A percentile compares a stretch with the other conserved stretches of the same genome.
phyloP scores from a whole-genome alignment of 2,329 filamentous ascomycete species.

The Penicillium corylophilum region DNA sequence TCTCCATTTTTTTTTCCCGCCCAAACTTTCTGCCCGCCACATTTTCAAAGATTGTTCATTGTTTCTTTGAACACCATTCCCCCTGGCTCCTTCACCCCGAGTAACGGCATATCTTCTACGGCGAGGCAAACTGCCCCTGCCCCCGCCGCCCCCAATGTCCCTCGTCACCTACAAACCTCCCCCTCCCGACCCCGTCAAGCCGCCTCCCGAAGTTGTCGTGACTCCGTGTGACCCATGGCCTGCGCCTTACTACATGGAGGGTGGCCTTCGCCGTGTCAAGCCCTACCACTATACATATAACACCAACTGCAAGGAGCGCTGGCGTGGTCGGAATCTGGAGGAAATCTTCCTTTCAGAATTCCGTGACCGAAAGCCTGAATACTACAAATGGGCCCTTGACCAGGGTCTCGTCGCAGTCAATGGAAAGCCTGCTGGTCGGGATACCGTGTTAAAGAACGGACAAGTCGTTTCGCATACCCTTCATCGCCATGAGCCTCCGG shows the following conservation, averaged over 20 bases:
- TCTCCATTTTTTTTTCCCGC: slow-evolving; percentile 12
- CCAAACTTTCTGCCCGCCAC: slow-evolving; percentile 9
- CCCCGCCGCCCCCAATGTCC: slow-evolving; percentile 39
- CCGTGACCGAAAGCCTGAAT: slow-evolving; percentile 78
- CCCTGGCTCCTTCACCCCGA: slow-evolving; percentile 41
- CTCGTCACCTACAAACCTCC: slow-evolving; percentile 32
- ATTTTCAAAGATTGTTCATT: slow-evolving; percentile 7
- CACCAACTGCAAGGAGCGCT: slow-evolving; percentile 69
- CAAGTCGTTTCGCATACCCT: slow-evolving; percentile 89
- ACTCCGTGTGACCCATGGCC: slow-evolving; percentile 50
- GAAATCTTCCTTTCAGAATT: slow-evolving; percentile 93
- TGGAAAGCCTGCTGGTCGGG: slow-evolving; percentile 65
- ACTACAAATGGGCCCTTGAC: slow-evolving; percentile 81
- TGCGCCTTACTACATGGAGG: slow-evolving; percentile 77
- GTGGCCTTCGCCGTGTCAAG: slow-evolving; percentile 57
- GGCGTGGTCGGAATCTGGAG: slow-evolving; percentile 76
- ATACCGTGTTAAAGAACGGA: slow-evolving; percentile 79
- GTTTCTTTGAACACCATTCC: not conserved
- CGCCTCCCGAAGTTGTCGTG: slow-evolving; percentile 29
- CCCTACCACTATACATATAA: slow-evolving; percentile 51
- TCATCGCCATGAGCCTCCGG: slow-evolving; percentile 93
- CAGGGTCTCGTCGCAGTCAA: slow-evolving; percentile 77
- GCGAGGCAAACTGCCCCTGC: slow-evolving; percentile 33
- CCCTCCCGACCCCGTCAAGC: slow-evolving; percentile 26
- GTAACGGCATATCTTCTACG: slow-evolving; percentile 41